Percentiles rank a stretch among this genome's conserved stretches.
Conservation (phyloP, 2,329 filamentous ascomycete genomes). For the Trichoderma hamatum region DNA sequence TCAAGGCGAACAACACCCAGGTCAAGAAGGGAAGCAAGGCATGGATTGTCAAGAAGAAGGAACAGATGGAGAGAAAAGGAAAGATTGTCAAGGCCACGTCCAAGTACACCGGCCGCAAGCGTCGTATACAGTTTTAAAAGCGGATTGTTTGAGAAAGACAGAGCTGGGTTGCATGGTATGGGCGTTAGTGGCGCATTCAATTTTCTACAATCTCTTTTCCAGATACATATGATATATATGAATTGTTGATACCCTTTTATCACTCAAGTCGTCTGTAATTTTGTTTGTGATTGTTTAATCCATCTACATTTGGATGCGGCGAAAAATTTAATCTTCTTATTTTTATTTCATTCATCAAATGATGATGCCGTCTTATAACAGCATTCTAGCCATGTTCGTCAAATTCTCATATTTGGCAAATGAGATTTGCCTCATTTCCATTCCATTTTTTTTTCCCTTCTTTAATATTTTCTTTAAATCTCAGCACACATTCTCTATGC, state of each 20-base stretch:
- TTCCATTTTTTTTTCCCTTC: not conserved
- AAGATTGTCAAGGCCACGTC: conserved; percentile 90
- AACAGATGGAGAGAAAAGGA: conserved; percentile 91
- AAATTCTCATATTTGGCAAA: not conserved
- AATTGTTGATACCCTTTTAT: conserved; percentile 30
- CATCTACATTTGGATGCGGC: not conserved
- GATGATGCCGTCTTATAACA: conserved; percentile 7
- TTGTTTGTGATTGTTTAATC: not conserved
- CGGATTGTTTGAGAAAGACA: not conserved
- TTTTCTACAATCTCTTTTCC: not conserved
- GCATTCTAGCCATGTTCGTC: not conserved
- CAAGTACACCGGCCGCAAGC: conserved; percentile 91
- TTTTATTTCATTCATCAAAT: conserved; percentile 12
- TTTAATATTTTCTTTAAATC: not conserved
- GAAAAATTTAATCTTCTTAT: not conserved
- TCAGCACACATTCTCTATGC: not conserved
- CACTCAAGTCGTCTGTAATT: not conserved
- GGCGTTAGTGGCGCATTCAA: conserved; percentile 34
- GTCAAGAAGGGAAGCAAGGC: conserved; percentile 80
- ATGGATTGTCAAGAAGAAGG: conserved; percentile 85
- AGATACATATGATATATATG: conserved; percentile 10
- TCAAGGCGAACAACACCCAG: conserved; percentile 51
- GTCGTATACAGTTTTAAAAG: conserved; percentile 72
- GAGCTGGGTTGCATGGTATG: conserved; percentile 37
- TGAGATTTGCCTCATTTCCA: not conserved